Evolutionary conservation across 257 asterid species (phyloP), one percentile per base, ranked within the genome.

Genomic region (Gentiana macrophylla): DNA sequence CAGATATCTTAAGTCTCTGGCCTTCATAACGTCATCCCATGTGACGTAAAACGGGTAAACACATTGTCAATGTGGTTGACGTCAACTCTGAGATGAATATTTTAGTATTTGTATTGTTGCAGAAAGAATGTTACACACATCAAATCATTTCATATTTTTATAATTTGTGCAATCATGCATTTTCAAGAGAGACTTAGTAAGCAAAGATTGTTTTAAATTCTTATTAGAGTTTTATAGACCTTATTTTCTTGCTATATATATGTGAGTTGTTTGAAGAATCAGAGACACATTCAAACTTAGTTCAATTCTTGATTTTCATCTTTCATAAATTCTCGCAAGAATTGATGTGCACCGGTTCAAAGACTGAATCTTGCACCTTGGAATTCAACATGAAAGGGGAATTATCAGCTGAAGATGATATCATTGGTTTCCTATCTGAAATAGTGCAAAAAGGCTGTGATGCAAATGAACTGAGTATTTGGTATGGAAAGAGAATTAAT

Each of bases 401-500:
- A 64, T 61, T 83, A 8, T 83, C 94, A 13, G 97, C 97, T 34
- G 57, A 69, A 13, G 94, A 89, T 62, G 92, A 89, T 65, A 62
- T 89, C 36, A 35, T 73, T 38, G 79, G 84, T 37, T 89, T 89
- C 60, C 58, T 61, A 2, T 51, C 53, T 37, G 86, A 77, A 63
- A 74, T 86, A 6, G 90, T 80, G 62, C 80, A 73, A 61, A 79
- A 56, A 59, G 86, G 89, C 6, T 57, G 68, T 66, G 78, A 77
- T 73, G 66, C 80, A 6, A 74, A 84, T 56, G 90, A 80, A 63
- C 45, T 63, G 53, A 77, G 94, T 76, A 69, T 62, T 45, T 89
- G 97, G 97, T 89, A 89, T 56, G 87, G 93, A 0, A 74, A 83
- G 70, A 75, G 75, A 68, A 73, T 78, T 13, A 86, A 88, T 41